Conservation (phyloP, 345 rosid genomes). For the Salix brachista region DNA sequence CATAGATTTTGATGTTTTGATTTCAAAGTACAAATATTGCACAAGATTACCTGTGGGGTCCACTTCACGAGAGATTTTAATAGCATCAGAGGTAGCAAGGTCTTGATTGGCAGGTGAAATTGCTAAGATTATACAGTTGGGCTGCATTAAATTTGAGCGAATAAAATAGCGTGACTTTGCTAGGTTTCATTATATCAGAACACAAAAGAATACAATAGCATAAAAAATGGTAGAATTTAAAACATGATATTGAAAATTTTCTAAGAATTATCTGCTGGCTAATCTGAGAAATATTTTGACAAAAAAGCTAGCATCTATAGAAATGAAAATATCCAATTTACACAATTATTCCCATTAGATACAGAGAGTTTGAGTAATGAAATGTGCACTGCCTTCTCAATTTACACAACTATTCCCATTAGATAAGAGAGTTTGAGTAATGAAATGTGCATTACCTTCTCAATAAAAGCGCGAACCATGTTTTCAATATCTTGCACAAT, state of each 20-base stretch:
- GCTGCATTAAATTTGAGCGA: conserved; percentile 47
- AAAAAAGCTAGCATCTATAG: neutral
- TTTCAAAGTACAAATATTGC: neutral
- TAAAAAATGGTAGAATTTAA: neutral
- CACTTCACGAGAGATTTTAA: conserved; percentile 96
- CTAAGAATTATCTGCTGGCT: neutral
- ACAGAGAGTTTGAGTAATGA: neutral
- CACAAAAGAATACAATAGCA: neutral
- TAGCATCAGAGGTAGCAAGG: conserved; percentile 99
- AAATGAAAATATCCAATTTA: conserved; percentile 1
- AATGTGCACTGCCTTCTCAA: conserved; percentile 71
- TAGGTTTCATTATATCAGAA: neutral
- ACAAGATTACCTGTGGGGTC: conserved; percentile 75
- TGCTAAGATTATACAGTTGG: conserved; percentile 93
- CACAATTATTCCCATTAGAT: neutral
- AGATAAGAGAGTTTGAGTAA: neutral
- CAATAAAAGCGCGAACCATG: conserved; percentile 95
- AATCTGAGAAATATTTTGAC: neutral
- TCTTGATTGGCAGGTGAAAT: conserved; percentile 99
- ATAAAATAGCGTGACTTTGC: conserved; percentile 8
- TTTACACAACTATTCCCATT: conserved; percentile 13
- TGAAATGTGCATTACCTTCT: conserved; percentile 58
- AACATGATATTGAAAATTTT: neutral
- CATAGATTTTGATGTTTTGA: neutral
- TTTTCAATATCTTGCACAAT: conserved; percentile 93